Evolutionary conservation across 495 filamentous ascomycete genomes (phyloP), one percentile per base, ranked within the genome.

Genomic region (Aspergillus heteromorphus): DNA sequence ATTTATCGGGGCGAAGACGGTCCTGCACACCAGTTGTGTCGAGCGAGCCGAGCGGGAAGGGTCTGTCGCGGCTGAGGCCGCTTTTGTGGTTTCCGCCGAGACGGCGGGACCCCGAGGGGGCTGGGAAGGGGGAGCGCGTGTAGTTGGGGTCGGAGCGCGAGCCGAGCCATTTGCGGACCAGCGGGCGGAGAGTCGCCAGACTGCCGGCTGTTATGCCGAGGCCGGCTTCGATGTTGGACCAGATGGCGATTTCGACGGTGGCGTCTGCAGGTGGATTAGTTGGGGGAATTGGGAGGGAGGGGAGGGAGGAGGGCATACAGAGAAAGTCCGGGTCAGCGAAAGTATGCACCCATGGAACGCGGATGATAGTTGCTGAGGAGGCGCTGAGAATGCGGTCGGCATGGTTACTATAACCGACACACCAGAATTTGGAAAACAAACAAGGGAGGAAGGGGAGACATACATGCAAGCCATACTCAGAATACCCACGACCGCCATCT

Each of bases 171-270:
- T 67, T 41, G 27, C 71, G 67, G 23, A 82, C 67, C 4, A 79
- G 67, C 5, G 76, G 76, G 21, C 75, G 73, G 9, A 78, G 71
- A 10, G 71, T 76, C 40, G 74, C 75, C 6, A 79, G 71, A 51
- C 71, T 74, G 10, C 70, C 76, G 42, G 73, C 73, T 0, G 75
- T 69, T 55, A 79, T 76, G 14, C 73, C 76, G 0, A 78, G 64
- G 18, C 68, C 73, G n/a, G 60, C 60, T 60, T 79, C 75, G 54
- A 72, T 65, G 48, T 66, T 69, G 40, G 72, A 74, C 75, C 75
- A 78, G 49, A 77, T 59, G 21, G 72, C 72, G 49, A 76, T 70
- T 47, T 72, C 62, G 51, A 66, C 64, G 36, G 72, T 76, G 18
- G 73, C 63, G 31, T 71, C 71, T 73, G 40, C 10, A 19, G 19